Percentiles rank a stretch among this genome's conserved stretches.
These are phyloP conservation scores for Pyrenophora graminea DNA, from an alignment of 2,329 filamentous ascomycete species.

Conservation along the genomic window DNA sequence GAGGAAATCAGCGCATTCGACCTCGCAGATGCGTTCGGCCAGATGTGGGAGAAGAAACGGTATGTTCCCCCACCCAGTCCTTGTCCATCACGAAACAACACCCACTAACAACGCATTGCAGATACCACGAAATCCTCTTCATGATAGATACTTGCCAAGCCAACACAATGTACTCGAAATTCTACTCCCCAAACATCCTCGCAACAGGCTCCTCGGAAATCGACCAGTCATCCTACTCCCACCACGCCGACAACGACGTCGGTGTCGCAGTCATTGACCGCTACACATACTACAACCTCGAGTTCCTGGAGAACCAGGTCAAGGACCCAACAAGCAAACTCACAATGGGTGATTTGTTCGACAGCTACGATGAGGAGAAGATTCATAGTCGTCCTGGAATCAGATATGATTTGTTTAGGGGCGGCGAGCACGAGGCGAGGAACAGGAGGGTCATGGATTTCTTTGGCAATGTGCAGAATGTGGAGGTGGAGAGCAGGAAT, in stretches of 20 bases:
- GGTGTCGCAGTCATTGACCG: slow-evolving; percentile 97
- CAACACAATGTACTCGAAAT: slow-evolving; percentile 98
- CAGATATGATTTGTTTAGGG: slow-evolving; percentile 91
- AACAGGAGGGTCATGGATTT: slow-evolving; percentile 90
- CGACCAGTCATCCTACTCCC: slow-evolving; percentile 94
- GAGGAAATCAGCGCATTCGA: slow-evolving; percentile 98
- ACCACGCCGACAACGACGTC: slow-evolving; percentile 97
- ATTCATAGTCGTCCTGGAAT: slow-evolving; percentile 93
- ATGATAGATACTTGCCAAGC: slow-evolving; percentile 99
- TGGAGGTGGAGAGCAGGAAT: slow-evolving; percentile 72
- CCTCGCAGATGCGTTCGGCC: slow-evolving; percentile 93
- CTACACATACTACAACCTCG: slow-evolving; percentile 98
- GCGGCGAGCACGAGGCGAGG: slow-evolving; percentile 76
- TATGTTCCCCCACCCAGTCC: slow-evolving; percentile 38
- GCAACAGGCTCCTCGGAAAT: slow-evolving; percentile 96
- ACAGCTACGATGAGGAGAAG: slow-evolving; percentile 92
- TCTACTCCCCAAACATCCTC: slow-evolving; percentile 98
- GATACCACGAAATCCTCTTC: slow-evolving; percentile 96
- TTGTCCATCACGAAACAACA: not conserved
- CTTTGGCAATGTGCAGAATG: slow-evolving; percentile 96
- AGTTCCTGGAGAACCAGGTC: slow-evolving; percentile 91
- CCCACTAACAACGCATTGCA: slow-evolving; percentile 35
- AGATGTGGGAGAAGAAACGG: slow-evolving; percentile 99
- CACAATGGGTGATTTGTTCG: slow-evolving; percentile 90
- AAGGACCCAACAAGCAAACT: slow-evolving; percentile 83